Evolutionary conservation across 2,329 filamentous ascomycete species (phyloP).

Genomic region (Thielaviopsis punctulata): DNA sequence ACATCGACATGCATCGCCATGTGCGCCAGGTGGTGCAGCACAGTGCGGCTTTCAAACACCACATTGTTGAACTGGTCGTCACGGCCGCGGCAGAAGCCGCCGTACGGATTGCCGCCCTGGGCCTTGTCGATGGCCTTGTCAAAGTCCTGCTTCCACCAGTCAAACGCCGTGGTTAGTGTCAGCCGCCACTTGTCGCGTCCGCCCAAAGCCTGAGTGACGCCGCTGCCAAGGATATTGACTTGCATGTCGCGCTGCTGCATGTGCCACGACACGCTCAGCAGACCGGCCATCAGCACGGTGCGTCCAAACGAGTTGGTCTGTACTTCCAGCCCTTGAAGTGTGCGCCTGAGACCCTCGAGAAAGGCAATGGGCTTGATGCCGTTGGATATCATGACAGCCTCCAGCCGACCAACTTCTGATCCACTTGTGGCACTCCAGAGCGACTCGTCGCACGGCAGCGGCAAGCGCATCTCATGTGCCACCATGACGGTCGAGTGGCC

Average conservation of each 20-base stretch:
- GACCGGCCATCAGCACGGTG: slow-evolving; percentile 81
- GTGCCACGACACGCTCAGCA: slow-evolving; percentile 90
- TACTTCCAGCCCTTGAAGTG: slow-evolving; percentile 69
- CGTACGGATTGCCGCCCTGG: slow-evolving; percentile 36
- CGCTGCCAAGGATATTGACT: slow-evolving; percentile 60
- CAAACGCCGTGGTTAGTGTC: slow-evolving; percentile 72
- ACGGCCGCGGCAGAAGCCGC: slow-evolving; percentile 1
- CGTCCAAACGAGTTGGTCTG: slow-evolving; percentile 87
- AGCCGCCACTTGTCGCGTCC: slow-evolving; percentile 83
- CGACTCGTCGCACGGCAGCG: slow-evolving; percentile 80
- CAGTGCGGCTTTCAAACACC: slow-evolving; percentile 74
- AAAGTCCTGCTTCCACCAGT: slow-evolving; percentile 85
- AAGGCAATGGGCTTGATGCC: slow-evolving; percentile 76
- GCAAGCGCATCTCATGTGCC: slow-evolving; percentile 82
- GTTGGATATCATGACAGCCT: slow-evolving; percentile 62
- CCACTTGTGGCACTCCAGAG: slow-evolving; percentile 84
- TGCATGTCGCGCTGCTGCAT: slow-evolving; percentile 94
- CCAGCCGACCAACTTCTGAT: slow-evolving; percentile 68
- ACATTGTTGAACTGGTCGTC: slow-evolving; percentile 24
- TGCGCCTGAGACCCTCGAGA: slow-evolving; percentile 78
- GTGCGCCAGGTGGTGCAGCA: slow-evolving; percentile 83
- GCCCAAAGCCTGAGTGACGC: slow-evolving; percentile 62
- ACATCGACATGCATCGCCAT: slow-evolving; percentile 98
- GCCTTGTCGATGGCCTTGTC: slow-evolving; percentile 58
- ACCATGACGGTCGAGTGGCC: slow-evolving; percentile 95